Evolutionary conservation across 345 rosid genomes (phyloP).

Genomic region (Brassica incana): DNA sequence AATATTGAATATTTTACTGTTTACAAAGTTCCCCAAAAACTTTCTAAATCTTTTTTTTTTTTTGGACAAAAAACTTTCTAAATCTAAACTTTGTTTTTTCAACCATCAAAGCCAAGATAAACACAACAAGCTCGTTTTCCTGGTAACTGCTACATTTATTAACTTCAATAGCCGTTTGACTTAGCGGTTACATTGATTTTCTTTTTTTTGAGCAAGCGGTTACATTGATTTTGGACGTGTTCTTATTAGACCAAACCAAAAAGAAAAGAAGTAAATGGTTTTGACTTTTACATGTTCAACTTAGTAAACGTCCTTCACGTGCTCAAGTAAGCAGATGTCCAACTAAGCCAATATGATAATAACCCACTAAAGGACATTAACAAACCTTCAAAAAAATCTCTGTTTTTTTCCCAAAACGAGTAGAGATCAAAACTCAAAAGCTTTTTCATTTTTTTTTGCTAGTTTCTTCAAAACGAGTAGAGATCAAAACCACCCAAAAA

Average conservation of each 20-base stretch:
- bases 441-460: not conserved
- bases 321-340: constrained; percentile 26
- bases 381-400: not conserved
- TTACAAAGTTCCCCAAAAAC: not conserved
- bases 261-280: not conserved
- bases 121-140: constrained; percentile 19
- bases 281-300: not conserved
- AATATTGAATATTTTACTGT: not conserved
- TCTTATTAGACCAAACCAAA: not conserved
- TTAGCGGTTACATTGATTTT: constrained; percentile 29
- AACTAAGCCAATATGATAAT: not conserved
- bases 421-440: not conserved
- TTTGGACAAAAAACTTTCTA: not conserved
- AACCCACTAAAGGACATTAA: constrained; percentile 10
- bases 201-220: not conserved
- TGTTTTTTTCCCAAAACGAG: not conserved
- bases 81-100: not conserved
- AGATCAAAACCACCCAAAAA: not conserved
- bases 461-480: not conserved
- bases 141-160: constrained; percentile 30
- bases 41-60: not conserved
- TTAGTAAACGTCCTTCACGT: constrained; percentile 34
- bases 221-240: constrained; percentile 33
- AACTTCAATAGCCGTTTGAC: constrained; percentile 27
- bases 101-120: constrained; percentile 22